Evolutionary conservation across 768 basidiomycete genomes (phyloP).

Genomic region (Boletus reticuloceps): DNA sequence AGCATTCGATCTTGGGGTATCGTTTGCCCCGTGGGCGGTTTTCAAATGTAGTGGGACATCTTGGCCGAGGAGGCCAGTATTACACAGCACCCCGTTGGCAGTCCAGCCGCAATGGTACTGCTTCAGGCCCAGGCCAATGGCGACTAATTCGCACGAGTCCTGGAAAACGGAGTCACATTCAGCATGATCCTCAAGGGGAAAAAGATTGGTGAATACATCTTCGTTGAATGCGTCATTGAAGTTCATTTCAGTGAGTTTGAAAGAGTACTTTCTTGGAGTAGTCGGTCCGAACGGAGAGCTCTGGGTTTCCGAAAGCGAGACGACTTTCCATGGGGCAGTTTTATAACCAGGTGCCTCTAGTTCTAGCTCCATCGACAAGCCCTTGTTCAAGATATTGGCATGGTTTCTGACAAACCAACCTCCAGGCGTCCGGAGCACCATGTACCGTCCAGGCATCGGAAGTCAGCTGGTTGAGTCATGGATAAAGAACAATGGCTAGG

Average conservation of each 20-base stretch:
- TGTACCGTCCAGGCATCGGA: slow-evolving; percentile 1
- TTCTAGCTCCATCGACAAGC: background rate
- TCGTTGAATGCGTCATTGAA: slow-evolving; percentile 14
- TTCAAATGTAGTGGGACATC: slow-evolving; percentile 20
- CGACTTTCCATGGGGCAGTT: background rate
- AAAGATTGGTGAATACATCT: slow-evolving; percentile 4
- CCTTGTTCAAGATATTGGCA: slow-evolving; percentile 12
- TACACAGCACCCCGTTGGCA: slow-evolving; percentile 9
- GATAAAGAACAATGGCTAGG: background rate
- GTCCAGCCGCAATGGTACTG: slow-evolving; percentile 12
- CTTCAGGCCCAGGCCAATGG: background rate
- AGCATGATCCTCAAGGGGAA: background rate
- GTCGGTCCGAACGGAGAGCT: background rate
- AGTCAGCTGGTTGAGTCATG: background rate
- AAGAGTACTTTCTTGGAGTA: background rate
- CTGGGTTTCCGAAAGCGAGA: background rate
- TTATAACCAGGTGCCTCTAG: slow-evolving; percentile 12
- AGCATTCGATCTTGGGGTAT: slow-evolving; percentile 4
- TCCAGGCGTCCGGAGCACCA: slow-evolving; percentile 9
- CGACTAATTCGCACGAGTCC: slow-evolving; percentile 12
- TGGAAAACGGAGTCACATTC: background rate
- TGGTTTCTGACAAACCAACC: slow-evolving; percentile 14
- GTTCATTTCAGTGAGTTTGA: background rate
- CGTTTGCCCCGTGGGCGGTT: slow-evolving; percentile 3
- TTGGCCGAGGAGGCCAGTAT: slow-evolving; percentile 5